A percentile compares a stretch with the other conserved stretches of the same genome.
phyloP scores from a whole-genome alignment of 1,139 yeast genomes.

The Hyphopichia burtonii region DNA sequence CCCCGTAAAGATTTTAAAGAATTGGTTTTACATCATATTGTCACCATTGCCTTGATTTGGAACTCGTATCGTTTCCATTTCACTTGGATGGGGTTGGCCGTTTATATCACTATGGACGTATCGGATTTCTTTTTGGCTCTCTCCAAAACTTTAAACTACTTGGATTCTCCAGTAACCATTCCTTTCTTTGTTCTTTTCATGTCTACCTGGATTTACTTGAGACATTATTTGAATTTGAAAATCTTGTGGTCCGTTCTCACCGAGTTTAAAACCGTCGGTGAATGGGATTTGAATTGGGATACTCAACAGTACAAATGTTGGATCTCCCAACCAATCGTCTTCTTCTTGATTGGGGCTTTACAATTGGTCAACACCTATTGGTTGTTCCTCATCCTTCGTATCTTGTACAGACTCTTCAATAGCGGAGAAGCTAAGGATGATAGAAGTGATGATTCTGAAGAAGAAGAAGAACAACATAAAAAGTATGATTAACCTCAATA shows the following conservation, averaged over 20 bases:
- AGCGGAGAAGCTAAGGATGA: constrained; percentile 74
- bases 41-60: constrained; percentile 86
- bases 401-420: constrained; percentile 60
- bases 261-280: constrained; percentile 83
- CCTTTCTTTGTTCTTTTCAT: constrained; percentile 72
- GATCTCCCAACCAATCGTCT: constrained; percentile 90
- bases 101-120: constrained; percentile 93
- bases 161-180: constrained; percentile 63
- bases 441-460: constrained; percentile 78
- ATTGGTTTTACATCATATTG: constrained; percentile 87
- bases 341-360: constrained; percentile 69
- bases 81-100: constrained; percentile 91
- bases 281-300: constrained; percentile 78
- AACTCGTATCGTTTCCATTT: constrained; percentile 92
- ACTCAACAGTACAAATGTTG: constrained; percentile 95
- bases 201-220: constrained; percentile 75
- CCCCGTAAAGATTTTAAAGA: constrained; percentile 94
- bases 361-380: constrained; percentile 87
- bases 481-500: constrained; percentile 25
- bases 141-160: constrained; percentile 81
- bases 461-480: constrained; percentile 37
- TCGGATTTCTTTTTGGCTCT: constrained; percentile 85
- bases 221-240: constrained; percentile 80
- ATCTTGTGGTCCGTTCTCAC: constrained; percentile 88
- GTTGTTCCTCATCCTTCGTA: constrained; percentile 79